Evolutionary conservation across 202 grass and related monocot species (phyloP), one percentile per base, ranked within the genome.

Genomic region (Alloteropsis angusta): DNA sequence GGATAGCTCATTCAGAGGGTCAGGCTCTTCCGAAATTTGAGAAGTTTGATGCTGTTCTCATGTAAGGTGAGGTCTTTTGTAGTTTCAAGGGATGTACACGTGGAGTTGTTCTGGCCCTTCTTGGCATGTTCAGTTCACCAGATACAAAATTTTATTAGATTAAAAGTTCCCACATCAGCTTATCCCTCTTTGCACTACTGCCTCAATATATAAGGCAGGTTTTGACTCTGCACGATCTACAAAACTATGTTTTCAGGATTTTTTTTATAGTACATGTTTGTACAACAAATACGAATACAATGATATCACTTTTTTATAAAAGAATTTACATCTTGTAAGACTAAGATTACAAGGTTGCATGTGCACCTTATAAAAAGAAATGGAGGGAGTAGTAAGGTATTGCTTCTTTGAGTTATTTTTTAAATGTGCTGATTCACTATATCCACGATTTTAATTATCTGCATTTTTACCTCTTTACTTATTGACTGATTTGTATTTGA

Each of bases 1-100:
- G 89, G 26, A 71, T 94, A 85, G 91, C 89, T 1, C 60, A 86
- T 88, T 97, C 80, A 25, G 85, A 93, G 80, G 84, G 83, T 21
- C 64, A 72, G 23, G 77, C 85, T 58, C 75, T 88, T 71, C 77
- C 44, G 49, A 82, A 78, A 65, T 97, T 97, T 3, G 60, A 77
- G 34, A 97, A 88, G 60, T 97, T 87, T 79, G 84, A 85, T 71
- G 68, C 80, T 76, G 19, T 85, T 77, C 66, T 86, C 68, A 74
- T 82, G 45, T 92, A 86, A 90, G 87, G 57, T 74, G 64, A 86
- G 66, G 75, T 30, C 28, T 30, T 30, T 30, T 30, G 28, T 56
- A 7, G 12, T 30, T 30, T 30, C 3, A 30, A 14, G 15, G 53
- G 43, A 79, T 83, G 44, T 38, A 45, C 65, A 74, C 54, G n/a